Evolutionary conservation across 2,329 filamentous ascomycete genomes (phyloP), one percentile per base, ranked within the genome.

Genomic region (Teratosphaeria nubilosa): DNA sequence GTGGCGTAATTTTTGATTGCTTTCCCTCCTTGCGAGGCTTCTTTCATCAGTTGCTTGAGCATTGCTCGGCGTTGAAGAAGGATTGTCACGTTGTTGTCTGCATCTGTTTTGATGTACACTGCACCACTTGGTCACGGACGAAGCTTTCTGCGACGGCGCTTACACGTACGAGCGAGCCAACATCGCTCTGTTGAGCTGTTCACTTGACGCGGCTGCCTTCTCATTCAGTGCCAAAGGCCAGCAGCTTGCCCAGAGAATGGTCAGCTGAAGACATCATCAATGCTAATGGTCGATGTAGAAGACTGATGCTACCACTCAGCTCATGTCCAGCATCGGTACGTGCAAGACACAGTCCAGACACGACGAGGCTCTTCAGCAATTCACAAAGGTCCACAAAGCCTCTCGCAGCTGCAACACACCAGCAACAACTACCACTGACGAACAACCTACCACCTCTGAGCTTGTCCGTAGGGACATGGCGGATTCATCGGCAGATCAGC

Each of bases 1-100:
- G n/a, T 20, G 51, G 51, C 51, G 52, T 27, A 55, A 55, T 58
- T 58, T 58, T 58, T 58, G 56, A 58, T 58, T 37, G 37, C 27
- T 30, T 34, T n/a, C n/a, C 48, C 25, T 51, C 55, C 34, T 14
- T 55, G n/a, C 14, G 27, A n/a, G n/a, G 11, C 22, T 56, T 51
- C 53, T 55, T 56, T 56, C 55, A 56, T 56, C 55, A 56, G 56
- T 56, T 16, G 24, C 34, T 14, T n/a, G 34, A 41, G 34, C 34
- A 41, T 41, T 41, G 34, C 34, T 41, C 34, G 34, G 11, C 34
- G 34, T 41, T 41, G 34, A n/a, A 41, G 34, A 41, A 41, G 34
- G 34, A 41, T 41, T 5, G 13, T 14, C 13, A n/a, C n/a, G n/a
- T n/a, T 41, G 13, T 4, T 14, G 5, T 41, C 16, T 41, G 7